phyloP scores from a whole-genome alignment of 305 asterid genomes.

The Solanum hybrid region DNA sequence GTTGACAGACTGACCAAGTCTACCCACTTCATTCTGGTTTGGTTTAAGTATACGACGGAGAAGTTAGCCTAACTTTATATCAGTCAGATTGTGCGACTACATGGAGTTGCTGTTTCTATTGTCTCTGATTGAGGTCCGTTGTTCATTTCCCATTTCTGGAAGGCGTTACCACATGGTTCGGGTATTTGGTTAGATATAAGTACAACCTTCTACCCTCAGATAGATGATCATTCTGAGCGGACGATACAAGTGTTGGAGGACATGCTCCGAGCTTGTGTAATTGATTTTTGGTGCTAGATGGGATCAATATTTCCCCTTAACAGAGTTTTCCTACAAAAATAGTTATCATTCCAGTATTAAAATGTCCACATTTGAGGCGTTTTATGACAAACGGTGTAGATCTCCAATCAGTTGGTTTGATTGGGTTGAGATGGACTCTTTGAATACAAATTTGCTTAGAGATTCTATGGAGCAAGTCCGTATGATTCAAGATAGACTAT shows the following conservation, averaged over 20 bases:
- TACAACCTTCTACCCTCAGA: not conserved
- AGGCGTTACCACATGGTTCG: not conserved
- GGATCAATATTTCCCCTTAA: not conserved
- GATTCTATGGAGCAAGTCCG: not conserved
- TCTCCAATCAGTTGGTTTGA: not conserved
- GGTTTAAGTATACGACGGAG: not conserved
- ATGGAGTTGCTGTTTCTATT: not conserved
- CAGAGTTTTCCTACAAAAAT: not conserved
- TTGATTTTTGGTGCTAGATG: not conserved
- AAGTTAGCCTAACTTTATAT: not conserved
- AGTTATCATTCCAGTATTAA: not conserved
- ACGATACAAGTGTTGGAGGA: not conserved
- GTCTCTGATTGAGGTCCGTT: not conserved
- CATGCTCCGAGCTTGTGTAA: not conserved
- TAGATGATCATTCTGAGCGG: not conserved
- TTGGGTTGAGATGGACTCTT: not conserved
- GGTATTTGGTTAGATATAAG: not conserved
- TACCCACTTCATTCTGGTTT: not conserved
- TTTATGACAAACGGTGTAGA: not conserved
- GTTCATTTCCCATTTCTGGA: not conserved
- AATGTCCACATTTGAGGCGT: not conserved
- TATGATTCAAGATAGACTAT: not conserved
- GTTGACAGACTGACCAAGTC: not conserved
- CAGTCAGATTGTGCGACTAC: not conserved
- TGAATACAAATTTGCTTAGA: not conserved